Evolutionary conservation across 345 rosid genomes (phyloP).

Genomic region (Viola odorata): DNA sequence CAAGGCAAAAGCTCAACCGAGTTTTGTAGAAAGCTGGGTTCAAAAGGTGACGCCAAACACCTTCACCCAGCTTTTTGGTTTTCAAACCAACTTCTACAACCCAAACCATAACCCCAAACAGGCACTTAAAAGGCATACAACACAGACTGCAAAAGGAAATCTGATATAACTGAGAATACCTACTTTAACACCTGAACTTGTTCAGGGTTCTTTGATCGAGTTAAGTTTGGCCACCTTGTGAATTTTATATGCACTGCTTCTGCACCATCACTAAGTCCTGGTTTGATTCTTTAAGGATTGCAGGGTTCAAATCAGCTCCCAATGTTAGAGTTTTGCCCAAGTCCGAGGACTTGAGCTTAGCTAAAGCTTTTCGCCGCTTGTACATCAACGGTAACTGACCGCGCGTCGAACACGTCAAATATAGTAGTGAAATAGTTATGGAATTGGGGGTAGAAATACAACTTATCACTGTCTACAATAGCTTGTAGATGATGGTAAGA

Average conservation of each 20-base stretch:
- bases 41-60: too few relatives aligned
- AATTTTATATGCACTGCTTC: slow-evolving; percentile 26
- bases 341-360: slow-evolving; percentile 23
- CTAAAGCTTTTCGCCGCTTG: slow-evolving; percentile 49
- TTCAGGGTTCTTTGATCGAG: not conserved
- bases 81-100: too few relatives aligned
- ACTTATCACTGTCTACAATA: too few relatives aligned
- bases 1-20: too few relatives aligned
- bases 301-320: slow-evolving; percentile 23
- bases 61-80: too few relatives aligned
- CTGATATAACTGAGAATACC: slow-evolving; percentile 16
- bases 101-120: too few relatives aligned
- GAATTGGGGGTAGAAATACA: too few relatives aligned
- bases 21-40: too few relatives aligned
- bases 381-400: slow-evolving; percentile 54
- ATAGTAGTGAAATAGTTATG: too few relatives aligned
- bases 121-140: slow-evolving; percentile 13
- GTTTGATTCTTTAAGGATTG: slow-evolving; percentile 20
- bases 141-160: slow-evolving; percentile 11
- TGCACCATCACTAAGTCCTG: slow-evolving; percentile 18
- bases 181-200: slow-evolving; percentile 13
- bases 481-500: too few relatives aligned
- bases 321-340: slow-evolving; percentile 19
- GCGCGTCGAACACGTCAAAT: too few relatives aligned
- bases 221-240: slow-evolving; percentile 2